Evolutionary conservation across 2,329 filamentous ascomycete species (phyloP).

Genomic region (Monilinia vaccinii-corymbosi): DNA sequence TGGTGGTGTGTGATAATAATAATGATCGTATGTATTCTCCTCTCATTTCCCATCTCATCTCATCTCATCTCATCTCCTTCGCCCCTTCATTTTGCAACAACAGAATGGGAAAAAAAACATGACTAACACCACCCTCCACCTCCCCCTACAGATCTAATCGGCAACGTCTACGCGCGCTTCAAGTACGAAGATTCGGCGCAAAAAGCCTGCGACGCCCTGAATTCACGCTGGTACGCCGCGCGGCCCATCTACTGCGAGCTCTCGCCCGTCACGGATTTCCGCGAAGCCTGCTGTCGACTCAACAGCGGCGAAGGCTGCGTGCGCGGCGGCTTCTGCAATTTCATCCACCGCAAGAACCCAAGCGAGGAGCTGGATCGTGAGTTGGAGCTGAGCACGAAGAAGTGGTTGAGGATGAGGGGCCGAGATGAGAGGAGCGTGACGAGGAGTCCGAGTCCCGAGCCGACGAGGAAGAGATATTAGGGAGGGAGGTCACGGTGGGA

Average conservation of each 20-base stretch:
- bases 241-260: constrained; percentile 97
- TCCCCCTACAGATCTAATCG: constrained; percentile 66
- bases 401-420: constrained; percentile 83
- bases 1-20: constrained; percentile 98
- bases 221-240: constrained; percentile 92
- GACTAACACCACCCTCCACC: background rate
- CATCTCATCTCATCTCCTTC: no score
- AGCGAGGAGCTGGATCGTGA: constrained; percentile 81
- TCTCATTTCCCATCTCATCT: background rate
- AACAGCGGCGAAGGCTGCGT: constrained; percentile 95
- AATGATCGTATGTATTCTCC: constrained; percentile 51
- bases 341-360: constrained; percentile 97
- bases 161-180: constrained; percentile 98
- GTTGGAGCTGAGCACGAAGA: constrained; percentile 81
- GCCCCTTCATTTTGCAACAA: background rate
- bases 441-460: constrained; percentile 80
- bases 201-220: constrained; percentile 86
- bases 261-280: constrained; percentile 92
- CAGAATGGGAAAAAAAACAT: constrained; percentile 3
- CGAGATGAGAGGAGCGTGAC: constrained; percentile 74
- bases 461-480: constrained; percentile 61
- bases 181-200: constrained; percentile 98
- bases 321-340: constrained; percentile 96
- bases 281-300: constrained; percentile 91
- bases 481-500: no score